Base-by-base conservation (phyloP, 1,284 basidiomycete genomes). In the Pseudozyma sp. region DNA sequence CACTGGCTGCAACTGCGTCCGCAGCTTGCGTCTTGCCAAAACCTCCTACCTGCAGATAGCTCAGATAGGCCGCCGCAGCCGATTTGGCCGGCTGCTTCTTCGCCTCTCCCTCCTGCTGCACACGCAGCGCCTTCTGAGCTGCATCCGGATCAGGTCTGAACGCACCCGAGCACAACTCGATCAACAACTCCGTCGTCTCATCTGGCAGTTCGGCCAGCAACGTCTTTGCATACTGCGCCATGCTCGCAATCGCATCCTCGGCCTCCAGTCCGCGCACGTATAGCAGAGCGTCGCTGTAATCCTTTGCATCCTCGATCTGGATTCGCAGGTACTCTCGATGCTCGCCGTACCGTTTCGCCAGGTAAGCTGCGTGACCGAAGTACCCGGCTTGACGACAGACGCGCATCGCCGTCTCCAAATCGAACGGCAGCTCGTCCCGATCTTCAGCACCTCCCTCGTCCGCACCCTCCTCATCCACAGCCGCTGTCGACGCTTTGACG, bases 381-480 rank as follows among this genome's bases (percentile, higher is more conserved):
- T 97, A 99, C 0, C 94, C 94, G 0, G 94, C 96, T 84, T 98
- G 96, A 19, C 96, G 88, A 83, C 95, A 98, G 10, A 99, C 96
- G 0, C 94, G 89, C 68, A 99, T 97, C 0, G 94, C 97, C 0
- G 96, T 98, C 63, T 96, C 94, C 35, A 99, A 88, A 81, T 99
- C 97, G 80, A 99, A 99, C 0, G 94, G 94, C 1, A 96, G 88
- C 79, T 93, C 93, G 50, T 80, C 78, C 16, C 66, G 40, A 39
- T 69, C 69, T 11, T 65, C 67, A 4, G 89, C 89, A 9, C 85
- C 87, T 11, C 81, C 81, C 13, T 13, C 62, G 45, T 54, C 54
- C 34, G 13, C 87, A 85, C 17, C 85, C 30, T 47, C 68, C 16
- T 47, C 65, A n/a, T 70, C 61, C 42, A 58, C 48, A 1, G 47